phyloP scores from a whole-genome alignment of 768 basidiomycete genomes.

The Phaffia tasmanica region DNA sequence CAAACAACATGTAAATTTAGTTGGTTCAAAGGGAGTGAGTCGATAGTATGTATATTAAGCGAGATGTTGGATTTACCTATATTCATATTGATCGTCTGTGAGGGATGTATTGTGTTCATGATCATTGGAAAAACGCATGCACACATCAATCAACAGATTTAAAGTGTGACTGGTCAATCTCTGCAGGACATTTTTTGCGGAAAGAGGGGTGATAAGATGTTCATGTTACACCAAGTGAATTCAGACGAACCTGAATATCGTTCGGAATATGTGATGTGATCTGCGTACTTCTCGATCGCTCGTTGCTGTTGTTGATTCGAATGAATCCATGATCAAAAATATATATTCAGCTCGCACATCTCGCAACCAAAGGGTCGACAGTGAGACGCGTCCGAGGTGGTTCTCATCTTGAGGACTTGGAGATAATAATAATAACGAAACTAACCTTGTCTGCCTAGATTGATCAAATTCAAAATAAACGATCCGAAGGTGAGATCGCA shows the following conservation, averaged over 20 bases:
- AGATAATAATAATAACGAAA: not conserved
- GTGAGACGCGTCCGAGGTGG: not conserved
- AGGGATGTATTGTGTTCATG: not conserved
- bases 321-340: no score
- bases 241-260: slow-evolving; percentile 13
- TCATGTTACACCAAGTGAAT: not conserved
- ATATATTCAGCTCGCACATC: no score
- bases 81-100: slow-evolving; percentile 20
- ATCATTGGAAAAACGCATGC: not conserved
- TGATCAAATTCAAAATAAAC: not conserved
- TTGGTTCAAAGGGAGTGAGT: not conserved
- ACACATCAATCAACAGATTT: not conserved
- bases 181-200: not conserved
- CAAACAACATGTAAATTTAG: not conserved
- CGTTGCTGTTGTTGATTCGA: not conserved
- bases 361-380: not conserved
- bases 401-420: not conserved
- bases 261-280: slow-evolving; percentile 19
- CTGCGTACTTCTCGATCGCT: slow-evolving; percentile 23
- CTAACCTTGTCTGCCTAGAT: slow-evolving; percentile 22
- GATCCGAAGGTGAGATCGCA: not conserved
- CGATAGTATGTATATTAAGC: no score
- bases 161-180: not conserved
- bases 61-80: not conserved
- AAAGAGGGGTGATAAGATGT: not conserved